Base-by-base conservation (phyloP, 164 flowering plant genomes). In the Buxus sempervirens region DNA sequence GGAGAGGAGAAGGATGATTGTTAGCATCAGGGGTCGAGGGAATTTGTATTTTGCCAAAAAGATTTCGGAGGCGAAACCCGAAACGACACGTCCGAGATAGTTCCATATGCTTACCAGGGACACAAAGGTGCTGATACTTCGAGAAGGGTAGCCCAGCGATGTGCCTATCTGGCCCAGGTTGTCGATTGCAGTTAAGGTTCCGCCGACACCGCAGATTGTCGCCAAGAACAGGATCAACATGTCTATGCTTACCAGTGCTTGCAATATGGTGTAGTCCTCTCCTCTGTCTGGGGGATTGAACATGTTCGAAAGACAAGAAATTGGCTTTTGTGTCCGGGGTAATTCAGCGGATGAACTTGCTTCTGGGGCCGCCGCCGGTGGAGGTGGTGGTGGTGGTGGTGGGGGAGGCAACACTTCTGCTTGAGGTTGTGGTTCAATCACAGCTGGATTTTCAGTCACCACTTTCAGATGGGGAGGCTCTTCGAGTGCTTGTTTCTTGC, bases 41-140 rank as follows among this genome's bases (percentile, higher is more conserved):
- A 83, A 66, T 42, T 77, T 82, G 81, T 80, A 82, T 53, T 73
- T 84, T 27, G 68, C 55, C 15, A 86, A 58, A 25, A 84, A 53
- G 66, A 66, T 54, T 62, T 88, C 93, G 0, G 93, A 86, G 14
- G 70, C 64, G 60, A 84, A 84, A 0, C 93, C 90, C 0, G 88
- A 42, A 0, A 71, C 63, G 0, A 88, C 84, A 62, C 89, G 56
- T 1, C 90, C 93, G 0, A 76, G 65, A 32, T 79, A 88, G 53
- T 86, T 86, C 93, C 93, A 88, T 6, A 88, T 84, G 66, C 90
- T 86, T 1, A 85, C 80, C 0, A 88, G 83, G 0, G 93, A 86
- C 0, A 88, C 87, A 62, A n/a, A n/a, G n/a, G n/a, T n/a, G n/a
- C n/a, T n/a, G n/a, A n/a, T n/a, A n/a, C n/a, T n/a, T n/a, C n/a